Evolutionary conservation across 768 basidiomycete species (phyloP), one percentile per base, ranked within the genome.

Genomic region (Gautieria morchelliformis): DNA sequence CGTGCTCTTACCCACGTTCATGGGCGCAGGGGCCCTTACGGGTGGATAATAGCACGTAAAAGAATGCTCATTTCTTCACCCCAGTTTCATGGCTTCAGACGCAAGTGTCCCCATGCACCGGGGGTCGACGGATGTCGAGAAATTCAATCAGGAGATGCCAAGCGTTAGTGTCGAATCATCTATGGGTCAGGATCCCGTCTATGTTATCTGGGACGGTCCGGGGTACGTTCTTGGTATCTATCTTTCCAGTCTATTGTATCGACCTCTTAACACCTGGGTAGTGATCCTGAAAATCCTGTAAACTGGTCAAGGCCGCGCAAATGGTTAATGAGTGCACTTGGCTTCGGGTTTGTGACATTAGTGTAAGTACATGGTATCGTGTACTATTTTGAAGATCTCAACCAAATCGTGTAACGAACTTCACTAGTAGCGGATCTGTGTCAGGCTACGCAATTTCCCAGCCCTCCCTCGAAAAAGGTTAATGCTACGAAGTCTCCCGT

Each of bases 211-310:
- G 53, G 53, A 55, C 19, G 39, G 40, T 27, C 53, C 53, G 32
- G 41, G 46, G 53, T 55, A 55, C 10, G 53, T n/a, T n/a, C 4
- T 55, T 46, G 19, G 24, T 35, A 9, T 9, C 20, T 42, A 8
- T 40, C 35, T 41, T 41, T 24, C n/a, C 19, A 42, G 15, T 19
- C 1, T 55, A 44, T 7, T 20, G 19, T 20, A 27, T 24, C 20
- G 24, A 9, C 22, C 12, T 24, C 40, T 44, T 6, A 32, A 7
- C 15, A 24, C 14, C 8, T 40, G 32, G 11, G 15, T 19, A 17
- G 59, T 58, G 83, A 84, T 64, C 78, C 73, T 10, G 61, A 61
- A 20, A 84, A 84, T 61, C 82, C 83, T 11, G 76, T 80, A 62
- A 83, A 80, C 62, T 84, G 78, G 77, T 67, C 71, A 1, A 64